phyloP scores from a whole-genome alignment of 371 early-diverging fungal species.

The Saksenaea vasiformis region DNA sequence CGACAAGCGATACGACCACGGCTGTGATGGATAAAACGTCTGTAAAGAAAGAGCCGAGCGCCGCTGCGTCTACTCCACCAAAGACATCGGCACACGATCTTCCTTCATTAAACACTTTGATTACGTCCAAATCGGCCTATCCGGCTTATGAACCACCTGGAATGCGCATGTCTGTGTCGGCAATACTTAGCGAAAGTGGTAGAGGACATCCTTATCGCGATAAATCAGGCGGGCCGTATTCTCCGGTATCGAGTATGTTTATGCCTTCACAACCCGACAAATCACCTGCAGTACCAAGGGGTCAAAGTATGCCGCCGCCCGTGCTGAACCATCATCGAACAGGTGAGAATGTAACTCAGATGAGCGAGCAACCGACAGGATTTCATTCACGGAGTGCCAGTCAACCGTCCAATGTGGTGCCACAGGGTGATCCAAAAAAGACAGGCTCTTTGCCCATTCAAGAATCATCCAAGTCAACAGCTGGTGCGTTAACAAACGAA shows the following conservation, averaged over 20 bases:
- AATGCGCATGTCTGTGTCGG: conserved; percentile 24
- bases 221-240: not conserved
- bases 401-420: not conserved
- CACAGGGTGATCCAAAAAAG: not conserved
- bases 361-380: not conserved
- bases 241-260: not conserved
- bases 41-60: not conserved
- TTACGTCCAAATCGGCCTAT: not conserved
- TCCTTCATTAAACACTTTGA: not conserved
- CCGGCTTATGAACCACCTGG: conserved; percentile 1
- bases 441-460: not conserved
- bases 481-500: conserved; percentile 36
- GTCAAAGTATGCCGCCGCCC: not conserved
- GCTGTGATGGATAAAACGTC: not conserved
- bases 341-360: not conserved
- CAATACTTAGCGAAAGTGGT: conserved; percentile 11
- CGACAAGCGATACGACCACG: not conserved
- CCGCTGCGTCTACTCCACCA: not conserved
- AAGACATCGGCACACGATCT: not conserved
- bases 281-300: not conserved
- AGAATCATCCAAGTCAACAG: not conserved
- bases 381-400: not conserved
- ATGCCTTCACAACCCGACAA: not conserved
- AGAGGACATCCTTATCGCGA: not conserved
- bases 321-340: not conserved